phyloP scores from a whole-genome alignment of 2,329 filamentous ascomycete genomes.

The Pseudogymnoascus sp. region DNA sequence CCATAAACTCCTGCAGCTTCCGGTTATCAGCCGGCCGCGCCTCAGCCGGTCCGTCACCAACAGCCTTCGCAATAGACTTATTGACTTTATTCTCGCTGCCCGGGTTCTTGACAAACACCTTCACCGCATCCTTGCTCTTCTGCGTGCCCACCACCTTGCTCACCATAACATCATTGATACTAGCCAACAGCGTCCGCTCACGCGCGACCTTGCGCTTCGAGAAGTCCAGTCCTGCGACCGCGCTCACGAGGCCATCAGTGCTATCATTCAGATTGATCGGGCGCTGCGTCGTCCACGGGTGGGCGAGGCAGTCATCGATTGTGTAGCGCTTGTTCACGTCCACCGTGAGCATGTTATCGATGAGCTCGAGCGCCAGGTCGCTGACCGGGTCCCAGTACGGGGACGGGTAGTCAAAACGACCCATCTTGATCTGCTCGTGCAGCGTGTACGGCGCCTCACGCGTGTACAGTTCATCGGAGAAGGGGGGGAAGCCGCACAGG shows the following conservation, averaged over 20 bases:
- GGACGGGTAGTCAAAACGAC: constrained; percentile 86
- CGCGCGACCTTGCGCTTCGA: constrained; percentile 69
- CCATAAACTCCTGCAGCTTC: constrained; percentile 68
- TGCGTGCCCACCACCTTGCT: constrained; percentile 40
- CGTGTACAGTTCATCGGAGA: constrained; percentile 85
- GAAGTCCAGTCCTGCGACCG: constrained; percentile 74
- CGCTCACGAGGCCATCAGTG: constrained; percentile 86
- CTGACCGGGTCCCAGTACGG: constrained; percentile 91
- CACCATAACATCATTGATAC: constrained; percentile 67
- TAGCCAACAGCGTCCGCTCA: constrained; percentile 77
- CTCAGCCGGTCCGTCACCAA: constrained; percentile 38
- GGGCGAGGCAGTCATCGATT: constrained; percentile 81
- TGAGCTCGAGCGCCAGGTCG: constrained; percentile 81
- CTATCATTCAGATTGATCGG: constrained; percentile 64
- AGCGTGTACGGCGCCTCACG: constrained; percentile 77
- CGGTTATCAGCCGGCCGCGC: constrained; percentile 58
- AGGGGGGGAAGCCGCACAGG: constrained; percentile 91
- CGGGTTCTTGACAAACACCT: constrained; percentile 67
- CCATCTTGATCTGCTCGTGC: constrained; percentile 82
- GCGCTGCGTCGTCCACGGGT: constrained; percentile 75
- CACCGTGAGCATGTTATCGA: constrained; percentile 89
- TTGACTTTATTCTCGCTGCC: constrained; percentile 38
- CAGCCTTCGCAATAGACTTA: constrained; percentile 31
- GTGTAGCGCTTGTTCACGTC: constrained; percentile 77
- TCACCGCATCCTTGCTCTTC: constrained; percentile 50